These are phyloP conservation scores for Cyberlindnera maritima DNA, from an alignment of 805 yeast genomes.

Conservation along the genomic window DNA sequence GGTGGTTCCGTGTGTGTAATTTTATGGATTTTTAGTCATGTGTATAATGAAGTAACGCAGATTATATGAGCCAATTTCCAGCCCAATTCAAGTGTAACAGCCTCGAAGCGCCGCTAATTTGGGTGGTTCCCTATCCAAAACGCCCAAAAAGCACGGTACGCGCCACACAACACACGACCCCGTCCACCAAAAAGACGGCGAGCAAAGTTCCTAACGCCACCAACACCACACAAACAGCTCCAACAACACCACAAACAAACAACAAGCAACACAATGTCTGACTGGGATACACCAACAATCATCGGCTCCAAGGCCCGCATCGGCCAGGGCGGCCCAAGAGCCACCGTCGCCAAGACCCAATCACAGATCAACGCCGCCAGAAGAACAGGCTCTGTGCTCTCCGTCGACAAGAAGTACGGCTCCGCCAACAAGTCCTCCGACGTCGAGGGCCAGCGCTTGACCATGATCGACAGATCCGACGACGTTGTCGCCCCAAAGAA, in stretches of 20 bases:
- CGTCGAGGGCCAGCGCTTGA: constrained; percentile 91
- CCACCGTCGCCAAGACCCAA: constrained; percentile 73
- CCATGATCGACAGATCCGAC: constrained; percentile 90
- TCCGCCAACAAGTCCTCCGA: constrained; percentile 57
- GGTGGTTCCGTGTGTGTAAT: too few species aligned
- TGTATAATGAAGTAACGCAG: too few species aligned
- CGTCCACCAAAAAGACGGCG: not conserved
- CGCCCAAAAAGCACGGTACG: not conserved
- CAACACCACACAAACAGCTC: not conserved
- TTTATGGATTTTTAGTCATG: too few species aligned
- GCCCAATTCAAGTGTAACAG: not conserved
- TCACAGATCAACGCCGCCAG: constrained; percentile 89
- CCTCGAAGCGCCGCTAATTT: not conserved
- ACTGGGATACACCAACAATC: constrained; percentile 90
- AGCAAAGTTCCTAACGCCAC: not conserved
- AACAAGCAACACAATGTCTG: constrained; percentile 41
- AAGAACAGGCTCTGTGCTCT: constrained; percentile 83
- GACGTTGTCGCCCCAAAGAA: constrained; percentile 93
- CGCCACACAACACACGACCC: too few species aligned
- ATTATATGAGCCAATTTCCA: not conserved
- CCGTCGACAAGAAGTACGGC: constrained; percentile 92
- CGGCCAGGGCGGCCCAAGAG: constrained; percentile 87
- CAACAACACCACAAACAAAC: not conserved
- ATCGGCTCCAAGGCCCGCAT: constrained; percentile 88
- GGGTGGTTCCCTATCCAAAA: not conserved